Base-by-base conservation (phyloP, 257 asterid genomes). In the Cruciata laevipes region DNA sequence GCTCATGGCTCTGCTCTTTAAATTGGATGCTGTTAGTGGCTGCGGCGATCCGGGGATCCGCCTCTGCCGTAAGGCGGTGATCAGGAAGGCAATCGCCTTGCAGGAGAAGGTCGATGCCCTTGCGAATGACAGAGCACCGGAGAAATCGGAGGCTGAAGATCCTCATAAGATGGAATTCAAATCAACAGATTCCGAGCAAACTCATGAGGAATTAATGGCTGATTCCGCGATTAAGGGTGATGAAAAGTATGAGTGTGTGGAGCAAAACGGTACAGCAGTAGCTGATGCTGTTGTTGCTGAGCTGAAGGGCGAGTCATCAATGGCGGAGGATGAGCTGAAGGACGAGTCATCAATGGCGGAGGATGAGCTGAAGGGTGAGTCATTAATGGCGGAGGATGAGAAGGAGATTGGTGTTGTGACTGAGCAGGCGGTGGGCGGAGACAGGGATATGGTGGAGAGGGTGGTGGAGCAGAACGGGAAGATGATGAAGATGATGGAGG, bases 51-150 rank as follows among this genome's bases (percentile, higher is more conserved):
- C 70, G 1, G 96, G 95, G 1, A 86, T 92, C 3, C 80, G 90
- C 81, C 80, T n/a, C 17, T 86, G 83, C 66, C 74, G 98, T 71
- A 92, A 78, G 78, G 76, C 85, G 1, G 98, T 92, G 35, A 82
- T 81, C 58, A 77, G 80, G 25, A 89, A 85, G 85, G 95, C 80
- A 6, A 82, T 92, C 30, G 79, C 82, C 1, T 62, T 89, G 81
- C 98, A 92, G 69, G 98, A 92, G 55, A 78, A 66, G 64, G 73
- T 89, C 9, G 98, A 92, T 64, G 70, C 86, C 0, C 69, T 83
- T 18, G 83, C 69, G 7, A 17, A 17, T 2, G 60, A n/a, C 30
- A 0, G 38, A 7, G 8, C 38, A 5, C 17, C 18, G 3, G 60
- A 21, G 60, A n/a, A 20, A 53, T n/a, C 20, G 60, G 51, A 42